phyloP scores from a whole-genome alignment of 2,329 filamentous ascomycete species.

The Xylaria sp. region DNA sequence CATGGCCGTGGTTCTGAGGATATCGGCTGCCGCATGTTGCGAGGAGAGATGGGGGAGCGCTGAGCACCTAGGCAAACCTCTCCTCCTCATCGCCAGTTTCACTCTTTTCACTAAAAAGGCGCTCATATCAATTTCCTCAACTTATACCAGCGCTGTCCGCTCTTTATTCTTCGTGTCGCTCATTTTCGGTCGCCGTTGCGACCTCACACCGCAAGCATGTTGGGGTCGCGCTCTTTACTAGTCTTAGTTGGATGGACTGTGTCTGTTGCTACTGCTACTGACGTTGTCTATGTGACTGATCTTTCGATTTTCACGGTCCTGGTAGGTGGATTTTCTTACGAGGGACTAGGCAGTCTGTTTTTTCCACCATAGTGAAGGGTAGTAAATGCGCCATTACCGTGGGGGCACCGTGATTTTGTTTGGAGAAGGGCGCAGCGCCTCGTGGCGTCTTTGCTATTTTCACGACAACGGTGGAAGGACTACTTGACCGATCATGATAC shows the following conservation, averaged over 20 bases:
- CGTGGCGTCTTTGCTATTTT: not conserved
- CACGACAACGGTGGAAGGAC: not conserved
- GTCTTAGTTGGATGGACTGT: conserved; percentile 28
- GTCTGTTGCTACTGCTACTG: conserved; percentile 37
- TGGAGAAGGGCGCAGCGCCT: not conserved
- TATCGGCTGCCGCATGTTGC: conserved; percentile 25
- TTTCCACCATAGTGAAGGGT: not conserved
- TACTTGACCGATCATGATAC: not conserved
- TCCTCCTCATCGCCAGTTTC: conserved; percentile 11
- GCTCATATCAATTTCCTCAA: not conserved
- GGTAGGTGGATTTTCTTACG: conserved; percentile 39
- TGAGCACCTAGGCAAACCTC: conserved; percentile 11
- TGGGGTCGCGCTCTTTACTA: conserved; percentile 28
- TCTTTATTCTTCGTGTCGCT: conserved; percentile 27
- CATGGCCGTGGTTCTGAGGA: conserved; percentile 13
- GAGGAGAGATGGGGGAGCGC: conserved; percentile 6
- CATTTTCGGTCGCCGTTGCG: conserved; percentile 29
- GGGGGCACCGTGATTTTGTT: not conserved
- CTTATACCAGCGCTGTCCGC: conserved; percentile 3
- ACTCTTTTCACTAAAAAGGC: conserved; percentile 19
- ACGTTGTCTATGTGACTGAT: conserved; percentile 49
- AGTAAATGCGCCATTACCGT: not conserved
- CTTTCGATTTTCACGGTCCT: conserved; percentile 47
- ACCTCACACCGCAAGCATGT: conserved; percentile 21
- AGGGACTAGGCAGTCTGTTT: not conserved